phyloP scores from a whole-genome alignment of 2,329 filamentous ascomycete genomes.

The Sordariomycetes sp. region DNA sequence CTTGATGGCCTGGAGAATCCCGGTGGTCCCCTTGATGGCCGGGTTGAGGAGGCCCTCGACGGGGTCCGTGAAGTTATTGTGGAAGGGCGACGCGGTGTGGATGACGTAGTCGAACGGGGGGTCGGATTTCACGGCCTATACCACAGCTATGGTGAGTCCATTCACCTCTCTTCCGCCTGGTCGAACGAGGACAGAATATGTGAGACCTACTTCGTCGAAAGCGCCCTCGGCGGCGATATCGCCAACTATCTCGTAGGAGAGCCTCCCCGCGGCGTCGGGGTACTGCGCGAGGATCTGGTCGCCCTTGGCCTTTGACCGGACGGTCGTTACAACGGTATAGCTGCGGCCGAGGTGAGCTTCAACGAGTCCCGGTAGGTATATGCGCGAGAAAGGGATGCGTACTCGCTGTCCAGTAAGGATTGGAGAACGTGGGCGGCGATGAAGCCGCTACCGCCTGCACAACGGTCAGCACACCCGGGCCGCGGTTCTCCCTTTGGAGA shows the following conservation, averaged over 20 bases:
- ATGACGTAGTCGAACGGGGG: constrained; percentile 37
- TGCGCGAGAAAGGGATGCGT: neutral
- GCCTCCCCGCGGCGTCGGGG: neutral
- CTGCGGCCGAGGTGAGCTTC: neutral
- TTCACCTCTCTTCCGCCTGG: neutral
- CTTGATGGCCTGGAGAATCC: constrained; percentile 61
- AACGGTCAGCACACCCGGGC: neutral
- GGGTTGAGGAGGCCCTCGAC: constrained; percentile 45
- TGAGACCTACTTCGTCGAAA: neutral
- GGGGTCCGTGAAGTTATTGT: constrained; percentile 33
- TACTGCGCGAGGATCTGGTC: neutral
- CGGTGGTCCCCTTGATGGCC: constrained; percentile 50
- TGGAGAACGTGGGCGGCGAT: neutral
- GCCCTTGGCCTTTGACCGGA: neutral
- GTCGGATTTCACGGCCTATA: constrained; percentile 5
- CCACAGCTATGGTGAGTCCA: neutral
- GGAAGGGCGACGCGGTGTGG: constrained; percentile 51
- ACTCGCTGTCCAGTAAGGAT: neutral
- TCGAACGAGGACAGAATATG: neutral
- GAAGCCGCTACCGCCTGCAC: neutral
- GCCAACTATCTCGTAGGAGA: neutral
- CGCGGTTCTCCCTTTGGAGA: too few species aligned
- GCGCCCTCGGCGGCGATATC: neutral
- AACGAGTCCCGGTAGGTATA: neutral
- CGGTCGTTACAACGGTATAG: neutral